phyloP scores from a whole-genome alignment of 2,329 filamentous ascomycete genomes.

The Fusarium globosum region DNA sequence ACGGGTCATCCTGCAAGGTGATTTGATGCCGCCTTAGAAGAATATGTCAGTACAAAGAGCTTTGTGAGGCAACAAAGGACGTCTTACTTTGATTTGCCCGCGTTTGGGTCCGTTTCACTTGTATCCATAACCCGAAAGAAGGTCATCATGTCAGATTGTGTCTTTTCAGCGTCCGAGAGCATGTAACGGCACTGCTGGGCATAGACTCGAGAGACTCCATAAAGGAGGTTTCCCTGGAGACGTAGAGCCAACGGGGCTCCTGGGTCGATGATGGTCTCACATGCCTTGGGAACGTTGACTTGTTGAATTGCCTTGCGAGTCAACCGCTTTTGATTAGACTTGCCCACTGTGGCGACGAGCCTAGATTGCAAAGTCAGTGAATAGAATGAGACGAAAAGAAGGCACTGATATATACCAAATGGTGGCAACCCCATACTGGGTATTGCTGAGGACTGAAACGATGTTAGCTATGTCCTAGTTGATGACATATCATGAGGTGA shows the following conservation, averaged over 20 bases:
- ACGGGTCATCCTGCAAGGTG: slow-evolving; percentile 82
- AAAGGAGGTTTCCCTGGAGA: slow-evolving; percentile 88
- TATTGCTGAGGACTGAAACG: slow-evolving; percentile 78
- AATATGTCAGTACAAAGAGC: neutral
- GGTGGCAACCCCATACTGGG: slow-evolving; percentile 91
- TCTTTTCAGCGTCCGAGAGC: slow-evolving; percentile 80
- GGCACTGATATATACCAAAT: slow-evolving; percentile 76
- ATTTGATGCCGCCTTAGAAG: slow-evolving; percentile 76
- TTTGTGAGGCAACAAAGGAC: slow-evolving; percentile 41
- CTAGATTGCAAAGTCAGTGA: slow-evolving; percentile 57
- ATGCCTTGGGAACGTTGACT: slow-evolving; percentile 88
- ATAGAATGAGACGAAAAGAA: rapidly evolving
- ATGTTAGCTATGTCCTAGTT: slow-evolving; percentile 38
- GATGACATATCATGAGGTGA: neutral
- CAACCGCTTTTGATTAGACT: slow-evolving; percentile 76
- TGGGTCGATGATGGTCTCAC: slow-evolving; percentile 83
- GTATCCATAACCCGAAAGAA: slow-evolving; percentile 67
- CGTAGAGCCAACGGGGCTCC: slow-evolving; percentile 89
- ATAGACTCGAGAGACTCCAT: slow-evolving; percentile 86
- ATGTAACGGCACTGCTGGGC: slow-evolving; percentile 89
- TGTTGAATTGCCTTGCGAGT: slow-evolving; percentile 88
- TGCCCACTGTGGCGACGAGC: slow-evolving; percentile 91
- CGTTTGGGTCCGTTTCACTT: slow-evolving; percentile 74
- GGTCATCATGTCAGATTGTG: slow-evolving; percentile 77
- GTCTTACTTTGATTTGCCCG: slow-evolving; percentile 76